Base-by-base conservation (phyloP, 2,329 filamentous ascomycete genomes). In the Arthrobotrys megalospora region DNA sequence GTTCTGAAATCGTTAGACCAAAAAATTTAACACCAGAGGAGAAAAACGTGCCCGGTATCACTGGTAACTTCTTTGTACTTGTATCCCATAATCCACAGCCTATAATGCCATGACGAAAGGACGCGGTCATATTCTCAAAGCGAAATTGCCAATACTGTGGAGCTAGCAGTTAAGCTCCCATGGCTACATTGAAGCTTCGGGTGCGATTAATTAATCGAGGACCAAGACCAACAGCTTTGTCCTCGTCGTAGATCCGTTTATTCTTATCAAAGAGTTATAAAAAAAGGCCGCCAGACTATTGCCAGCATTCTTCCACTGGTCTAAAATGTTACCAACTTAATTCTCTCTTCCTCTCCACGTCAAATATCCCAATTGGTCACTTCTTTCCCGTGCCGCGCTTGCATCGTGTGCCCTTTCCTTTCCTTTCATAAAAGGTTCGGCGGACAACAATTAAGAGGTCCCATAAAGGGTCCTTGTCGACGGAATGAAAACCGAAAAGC, bases 1-100 rank as follows among this genome's bases (percentile, higher is more conserved):
- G 34, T 78, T 78, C 75, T 78, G 67, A 78, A 78, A 78, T 78
- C 75, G 75, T 78, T 78, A 78, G 75, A 66, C 63, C 19, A 36
- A 28, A 28, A 50, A 48, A 64, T 41, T 41, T 45, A 32, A n/a
- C 32, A 38, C 28, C 41, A 16, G 38, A 62, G 47, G n/a, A 24
- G 47, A 58, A 52, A 55, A 55, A 55, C 43, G 48, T 60, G 58
- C 69, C 34, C 14, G 24, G 24, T 28, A 28, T 28, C 24, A 28
- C 16, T 38, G n/a, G 34, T 28, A 43, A 19, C 8, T 38, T 21
- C 36, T 24, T 63, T 48, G 38, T 21, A 45, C 14, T 3, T 32
- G 10, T 50, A 65, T 63, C 21, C 34, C n/a, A 21, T 43, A 53
- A 6, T 50, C 34, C 19, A 32, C 32, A 36, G 21, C 38, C 52